These are phyloP conservation scores for Escallonia herrerae DNA, from an alignment of 129 eudicot genomes.

Conservation along the genomic window DNA sequence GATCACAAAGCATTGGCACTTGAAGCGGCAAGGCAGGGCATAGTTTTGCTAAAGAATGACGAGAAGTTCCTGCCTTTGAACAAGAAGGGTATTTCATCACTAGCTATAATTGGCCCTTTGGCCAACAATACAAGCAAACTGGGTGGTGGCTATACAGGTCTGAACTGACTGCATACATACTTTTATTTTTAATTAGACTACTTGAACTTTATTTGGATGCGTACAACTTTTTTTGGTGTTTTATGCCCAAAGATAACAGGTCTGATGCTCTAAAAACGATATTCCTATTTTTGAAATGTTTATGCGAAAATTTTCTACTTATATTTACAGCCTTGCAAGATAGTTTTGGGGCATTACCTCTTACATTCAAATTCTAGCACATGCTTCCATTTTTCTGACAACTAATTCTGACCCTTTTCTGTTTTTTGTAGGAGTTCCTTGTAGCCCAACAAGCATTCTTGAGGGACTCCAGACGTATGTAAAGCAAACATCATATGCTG, in stretches of 20 bases:
- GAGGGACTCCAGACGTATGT: constrained; percentile 53
- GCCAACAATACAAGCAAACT: constrained; percentile 49
- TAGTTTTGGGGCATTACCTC: no score
- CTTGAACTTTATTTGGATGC: no score
- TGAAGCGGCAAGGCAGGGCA: constrained; percentile 85
- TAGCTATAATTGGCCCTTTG: constrained; percentile 86
- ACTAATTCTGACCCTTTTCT: background rate
- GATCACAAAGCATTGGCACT: constrained; percentile 65
- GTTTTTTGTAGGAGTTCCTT: constrained; percentile 54
- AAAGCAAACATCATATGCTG: constrained; percentile 31
- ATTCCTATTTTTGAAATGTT: no score
- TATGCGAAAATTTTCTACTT: no score
- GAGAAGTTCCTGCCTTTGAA: constrained; percentile 63
- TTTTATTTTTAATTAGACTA: no score
- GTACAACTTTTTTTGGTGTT: no score
- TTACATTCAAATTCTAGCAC: no score
- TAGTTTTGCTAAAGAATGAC: constrained; percentile 82
- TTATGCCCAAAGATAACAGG: no score
- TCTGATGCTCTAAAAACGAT: no score
- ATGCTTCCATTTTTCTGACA: no score
- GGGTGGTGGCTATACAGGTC: constrained; percentile 89
- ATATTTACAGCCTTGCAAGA: no score
- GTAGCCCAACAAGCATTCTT: constrained; percentile 51
- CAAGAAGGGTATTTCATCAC: constrained; percentile 44
- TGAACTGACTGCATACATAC: background rate